Evolutionary conservation across 2,329 filamentous ascomycete genomes (phyloP), one percentile per base, ranked within the genome.

Genomic region (Colletotrichum lini): DNA sequence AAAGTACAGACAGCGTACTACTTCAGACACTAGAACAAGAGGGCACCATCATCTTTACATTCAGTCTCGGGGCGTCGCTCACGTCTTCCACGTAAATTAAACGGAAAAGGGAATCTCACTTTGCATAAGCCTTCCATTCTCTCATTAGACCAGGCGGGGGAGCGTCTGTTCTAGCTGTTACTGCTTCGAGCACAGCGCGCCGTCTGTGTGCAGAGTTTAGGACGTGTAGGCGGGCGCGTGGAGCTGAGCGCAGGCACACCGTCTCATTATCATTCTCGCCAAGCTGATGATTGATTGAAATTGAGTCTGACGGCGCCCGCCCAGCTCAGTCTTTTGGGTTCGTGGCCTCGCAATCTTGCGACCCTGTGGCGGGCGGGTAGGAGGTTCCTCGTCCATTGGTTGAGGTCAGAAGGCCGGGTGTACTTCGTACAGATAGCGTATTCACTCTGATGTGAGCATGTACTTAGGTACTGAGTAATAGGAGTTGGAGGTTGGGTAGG

Each of bases 271-370:
- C 16, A 12, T 54, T 57, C 21, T 30, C 62, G 10, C 40, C 45
- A 40, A 40, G 40, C 45, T 26, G 45, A 50, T 54, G 47, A 42
- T 44, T 35, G 35, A 54, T 16, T 10, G n/a, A 35, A 54, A 53
- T 54, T 53, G 49, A 64, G 30, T 64, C 52, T 50, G 30, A 64
- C 52, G 58, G 42, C 38, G 54, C 30, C 42, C 56, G 67, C 67
- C 63, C 63, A 42, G 49, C 26, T 50, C 63, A 35, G 49, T 21
- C 16, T 16, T 42, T 10, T 47, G 42, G 26, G 26, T 56, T 16
- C 38, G 35, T 38, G 40, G 40, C 12, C 38, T 45, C 23, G 40
- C 56, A 52, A 52, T 26, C 60, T 63, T n/a, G 21, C 49, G 35
- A 35, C 59, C 13, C 26, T 13, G 60, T 42, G 49, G 18, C 16